Evolutionary conservation across 768 basidiomycete species (phyloP), one percentile per base, ranked within the genome.

Genomic region (Russula olivacea): DNA sequence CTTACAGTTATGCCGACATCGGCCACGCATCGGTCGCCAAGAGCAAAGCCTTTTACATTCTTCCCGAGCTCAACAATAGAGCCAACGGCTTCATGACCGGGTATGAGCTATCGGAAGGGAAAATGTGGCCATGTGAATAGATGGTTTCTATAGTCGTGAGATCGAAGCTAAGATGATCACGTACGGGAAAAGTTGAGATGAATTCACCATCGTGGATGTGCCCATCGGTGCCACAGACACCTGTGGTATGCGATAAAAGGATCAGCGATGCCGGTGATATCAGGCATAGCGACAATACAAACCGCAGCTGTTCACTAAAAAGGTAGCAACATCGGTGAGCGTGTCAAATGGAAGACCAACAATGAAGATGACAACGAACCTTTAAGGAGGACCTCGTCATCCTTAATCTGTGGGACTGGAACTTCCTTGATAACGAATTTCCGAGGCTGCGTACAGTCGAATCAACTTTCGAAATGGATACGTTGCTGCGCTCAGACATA

Each of bases 1-100:
- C 85, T 71, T 62, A 87, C 89, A 54, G 86, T 84, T 58, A 82
- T 77, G 64, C 86, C 82, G 43, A 89, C 87, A 73, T 96, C 93
- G 28, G 89, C 89, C 43, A 91, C 93, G 69, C 87, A 86, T 56
- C 91, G 85, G 70, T 94, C 93, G 32, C 93, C 93, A 15, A 83
- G 72, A 2, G 78, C 74, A 69, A 95, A 92, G 5, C 81, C 89
- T 65, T 82, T 82, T 52, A 94, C 92, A 63, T 90, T 82, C 76
- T 86, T 88, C 25, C 93, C 92, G 68, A 89, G 77, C 65, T 86
- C 83, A 30, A 87, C 83, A 58, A 93, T 76, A 10, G 75, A 76
- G 5, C 93, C 93, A 40, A 96, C 84, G 45, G 81, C 82, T 74
- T 88, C 88, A 66, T 89, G 87, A 2, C 87, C 85, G 12, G 89